Evolutionary conservation across 495 filamentous ascomycete genomes (phyloP), one percentile per base, ranked within the genome.

Genomic region (Xylaria curta): DNA sequence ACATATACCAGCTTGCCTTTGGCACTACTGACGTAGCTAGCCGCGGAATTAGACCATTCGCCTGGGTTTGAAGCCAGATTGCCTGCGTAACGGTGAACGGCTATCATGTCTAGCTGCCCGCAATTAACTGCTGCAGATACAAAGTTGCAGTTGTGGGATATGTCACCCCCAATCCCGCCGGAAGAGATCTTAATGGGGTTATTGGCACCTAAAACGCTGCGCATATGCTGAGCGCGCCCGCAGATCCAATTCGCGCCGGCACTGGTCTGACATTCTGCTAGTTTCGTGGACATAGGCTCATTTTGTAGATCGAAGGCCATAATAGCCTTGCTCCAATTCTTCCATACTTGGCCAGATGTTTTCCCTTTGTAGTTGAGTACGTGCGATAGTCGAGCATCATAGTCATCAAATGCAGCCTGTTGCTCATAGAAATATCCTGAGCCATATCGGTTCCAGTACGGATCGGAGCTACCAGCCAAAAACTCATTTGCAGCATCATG

Each of bases 281-380:
- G 10, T 47, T 73, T 62, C 8, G 73, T 54, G 17, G 76, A 72
- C 72, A 83, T 76, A 28, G 81, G 81, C 74, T 83, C 81, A 68
- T 83, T 83, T 72, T 83, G 75, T 5, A 83, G 63, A 64, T 83
- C 80, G 58, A 83, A 82, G 3, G 81, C 81, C 49, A 83, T 70
- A 54, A 83, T 83, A 13, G 75, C 82, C 53, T 82, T 79, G 53
- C 63, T 69, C 69, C 78, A 76, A 26, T 81, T 70, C 44, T 76
- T 78, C 80, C 81, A 82, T 24, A 72, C 66, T 42, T 81, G 75
- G 53, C 78, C 77, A 31, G 78, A 81, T 68, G 42, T 42, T 8
- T 75, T 75, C 28, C 74, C 76, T 53, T 76, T 73, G 71, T 81
- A 82, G 46, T 77, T 77, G 5, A 82, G 61, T 64, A 83, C 81